Base-by-base conservation (phyloP, 441 rosid genomes). In the Metrosideros polymorpha region DNA sequence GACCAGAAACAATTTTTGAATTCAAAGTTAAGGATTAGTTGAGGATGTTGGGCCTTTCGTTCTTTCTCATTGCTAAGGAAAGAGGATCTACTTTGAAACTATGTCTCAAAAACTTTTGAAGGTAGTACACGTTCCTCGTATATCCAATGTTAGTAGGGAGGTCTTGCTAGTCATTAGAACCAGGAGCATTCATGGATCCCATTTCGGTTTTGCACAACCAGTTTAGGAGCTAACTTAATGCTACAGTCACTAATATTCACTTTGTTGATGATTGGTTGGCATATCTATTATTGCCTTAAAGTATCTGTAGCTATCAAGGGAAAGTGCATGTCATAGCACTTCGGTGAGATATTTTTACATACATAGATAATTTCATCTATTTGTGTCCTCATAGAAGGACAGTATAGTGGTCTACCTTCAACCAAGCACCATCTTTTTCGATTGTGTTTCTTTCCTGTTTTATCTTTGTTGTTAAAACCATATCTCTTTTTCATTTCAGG, bases 401-500 rank as follows among this genome's bases (percentile, higher is more conserved):
- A 52, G 27, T 39, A 71, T 19, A 71, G 79, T 39, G 47, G 79
- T 71, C 47, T 71, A 35, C n/a, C 79, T 71, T 39, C 15, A 71
- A 39, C 1, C 9, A 9, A 43, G 79, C 79, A 18, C 42, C 0
- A 9, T 54, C 57, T 50, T 47, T 75, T n/a, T 83, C 1, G 29
- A 25, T 83, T 29, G 32, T 49, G 27, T 29, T 53, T n/a, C 35
- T 51, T 27, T 82, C n/a, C 6, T 49, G 56, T 52, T 82, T 29
- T 82, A 50, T 82, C 53, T 49, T 43, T 43, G 51, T 15, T 85
- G 49, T 14, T 45, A 29, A 61, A 82, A 82, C 71, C 35, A 19
- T 49, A 45, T 86, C 39, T 47, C 51, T n/a, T 12, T 57, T 52
- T 39, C 30, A 83, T 86, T 63, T 77, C 97, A 96, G 98, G 91